These are phyloP conservation scores for Vinca major DNA, from an alignment of 305 asterid genomes.

Conservation along the genomic window DNA sequence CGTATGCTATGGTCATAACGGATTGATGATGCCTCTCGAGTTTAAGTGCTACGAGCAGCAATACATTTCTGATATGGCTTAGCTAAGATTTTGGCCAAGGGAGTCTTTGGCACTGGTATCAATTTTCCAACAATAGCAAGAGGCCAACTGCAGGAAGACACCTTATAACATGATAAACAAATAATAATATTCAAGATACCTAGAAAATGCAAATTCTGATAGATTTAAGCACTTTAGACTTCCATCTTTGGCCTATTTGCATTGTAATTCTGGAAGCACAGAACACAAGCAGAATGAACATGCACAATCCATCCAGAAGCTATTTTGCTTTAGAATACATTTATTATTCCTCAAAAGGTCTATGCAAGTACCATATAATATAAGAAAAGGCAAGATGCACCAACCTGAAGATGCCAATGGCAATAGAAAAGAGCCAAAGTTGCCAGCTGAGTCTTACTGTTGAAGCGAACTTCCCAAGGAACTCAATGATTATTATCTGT, in stretches of 20 bases:
- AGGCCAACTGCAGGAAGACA: constrained; percentile 67
- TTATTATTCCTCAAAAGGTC: neutral
- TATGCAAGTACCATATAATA: neutral
- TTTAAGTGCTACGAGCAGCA: constrained; percentile 21
- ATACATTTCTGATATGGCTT: constrained; percentile 66
- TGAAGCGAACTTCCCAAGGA: constrained; percentile 66
- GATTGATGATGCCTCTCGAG: neutral
- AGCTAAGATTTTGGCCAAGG: constrained; percentile 59
- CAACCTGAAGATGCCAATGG: constrained; percentile 65
- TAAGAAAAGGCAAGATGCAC: constrained; percentile 5
- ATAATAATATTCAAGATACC: neutral
- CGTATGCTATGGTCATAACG: neutral
- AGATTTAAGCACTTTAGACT: neutral
- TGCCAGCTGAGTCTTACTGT: constrained; percentile 42
- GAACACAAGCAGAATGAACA: no score
- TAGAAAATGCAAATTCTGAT: neutral
- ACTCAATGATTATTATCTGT: constrained; percentile 62
- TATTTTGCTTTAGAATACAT: neutral
- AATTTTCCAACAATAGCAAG: constrained; percentile 71
- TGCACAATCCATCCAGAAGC: neutral
- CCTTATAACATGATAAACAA: neutral
- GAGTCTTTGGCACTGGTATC: constrained; percentile 81
- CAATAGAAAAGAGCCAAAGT: constrained; percentile 59
- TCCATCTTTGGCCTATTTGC: neutral
- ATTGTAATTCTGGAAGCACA: no score